Evolutionary conservation across 805 yeast genomes (phyloP).

Genomic region (Candida namnaoensis): DNA sequence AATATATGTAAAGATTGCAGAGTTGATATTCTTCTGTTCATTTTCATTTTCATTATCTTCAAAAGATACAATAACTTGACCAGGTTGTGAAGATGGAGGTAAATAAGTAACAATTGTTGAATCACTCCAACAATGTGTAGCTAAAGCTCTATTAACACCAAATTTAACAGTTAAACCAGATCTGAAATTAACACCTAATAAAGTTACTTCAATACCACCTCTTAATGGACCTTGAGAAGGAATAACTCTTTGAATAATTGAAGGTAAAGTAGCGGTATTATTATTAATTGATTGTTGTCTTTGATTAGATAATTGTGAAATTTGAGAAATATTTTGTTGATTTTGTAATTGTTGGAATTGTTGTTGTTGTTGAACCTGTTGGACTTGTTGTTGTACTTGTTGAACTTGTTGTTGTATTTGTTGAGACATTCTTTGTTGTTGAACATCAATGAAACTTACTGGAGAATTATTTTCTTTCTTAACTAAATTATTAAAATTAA

Average conservation of each 20-base stretch:
- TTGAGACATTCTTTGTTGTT: slow-evolving; percentile 3
- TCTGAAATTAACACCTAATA: slow-evolving; percentile 80
- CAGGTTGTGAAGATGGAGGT: slow-evolving; percentile 86
- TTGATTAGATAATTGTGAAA: background rate
- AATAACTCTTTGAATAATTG: slow-evolving; percentile 76
- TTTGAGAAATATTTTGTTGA: no score
- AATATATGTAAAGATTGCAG: slow-evolving; percentile 70
- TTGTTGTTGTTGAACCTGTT: slow-evolving; percentile 3
- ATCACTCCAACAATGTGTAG: slow-evolving; percentile 95
- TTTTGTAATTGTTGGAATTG: no score
- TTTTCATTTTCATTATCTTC: slow-evolving; percentile 35
- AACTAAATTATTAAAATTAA: slow-evolving; percentile 16
- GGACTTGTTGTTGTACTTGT: slow-evolving; percentile 1
- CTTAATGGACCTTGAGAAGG: slow-evolving; percentile 94
- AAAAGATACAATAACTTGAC: slow-evolving; percentile 88
- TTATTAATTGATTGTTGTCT: slow-evolving; percentile 1
- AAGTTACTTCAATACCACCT: slow-evolving; percentile 94
- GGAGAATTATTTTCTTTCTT: slow-evolving; percentile 36
- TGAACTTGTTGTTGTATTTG: background rate
- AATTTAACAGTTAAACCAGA: slow-evolving; percentile 79
- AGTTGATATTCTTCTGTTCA: slow-evolving; percentile 11
- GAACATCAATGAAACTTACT: background rate
- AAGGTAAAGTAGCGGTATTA: slow-evolving; percentile 2
- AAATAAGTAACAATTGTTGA: slow-evolving; percentile 87
- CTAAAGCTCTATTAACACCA: slow-evolving; percentile 70